Percentiles rank a stretch among this genome's conserved stretches.
Evolutionary conservation across 2,329 filamentous ascomycete genomes (phyloP).

Genomic region (Sporothrix pallida): DNA sequence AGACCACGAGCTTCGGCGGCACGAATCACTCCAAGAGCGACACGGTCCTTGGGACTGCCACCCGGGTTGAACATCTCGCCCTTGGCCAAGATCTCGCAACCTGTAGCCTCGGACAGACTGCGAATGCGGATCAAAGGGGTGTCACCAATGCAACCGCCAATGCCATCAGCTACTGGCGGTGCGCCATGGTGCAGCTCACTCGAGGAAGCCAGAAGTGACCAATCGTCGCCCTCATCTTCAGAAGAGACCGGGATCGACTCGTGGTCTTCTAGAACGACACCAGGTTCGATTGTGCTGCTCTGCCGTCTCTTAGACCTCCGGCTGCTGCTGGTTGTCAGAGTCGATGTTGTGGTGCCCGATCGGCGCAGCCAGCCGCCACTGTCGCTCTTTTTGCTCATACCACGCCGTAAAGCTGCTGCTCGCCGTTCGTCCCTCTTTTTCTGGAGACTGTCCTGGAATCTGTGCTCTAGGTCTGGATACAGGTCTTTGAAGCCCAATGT

Average conservation of each 20-base stretch:
- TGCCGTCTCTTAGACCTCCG: constrained; percentile 6
- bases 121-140: constrained; percentile 88
- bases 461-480: constrained; percentile 73
- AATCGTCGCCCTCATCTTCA: constrained; percentile 31
- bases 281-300: constrained; percentile 48
- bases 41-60: constrained; percentile 91
- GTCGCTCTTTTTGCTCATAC: constrained; percentile 28
- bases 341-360: constrained; percentile 36
- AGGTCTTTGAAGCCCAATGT: constrained; percentile 81
- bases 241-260: constrained; percentile 45
- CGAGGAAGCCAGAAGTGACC: constrained; percentile 35
- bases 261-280: constrained; percentile 62
- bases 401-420: constrained; percentile 24
- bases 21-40: constrained; percentile 87
- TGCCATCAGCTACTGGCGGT: constrained; percentile 67
- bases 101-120: constrained; percentile 83
- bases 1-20: constrained; percentile 79
- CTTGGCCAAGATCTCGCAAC: constrained; percentile 89
- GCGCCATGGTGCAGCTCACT: background rate
- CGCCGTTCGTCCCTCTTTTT: constrained; percentile 29
- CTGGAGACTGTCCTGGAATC: constrained; percentile 54
- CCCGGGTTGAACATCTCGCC: constrained; percentile 97
- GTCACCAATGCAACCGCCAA: constrained; percentile 91
- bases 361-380: constrained; percentile 20
- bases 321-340: constrained; percentile 9